Conservation (phyloP, 495 filamentous ascomycete species). For the Penicillium coprophilum region DNA sequence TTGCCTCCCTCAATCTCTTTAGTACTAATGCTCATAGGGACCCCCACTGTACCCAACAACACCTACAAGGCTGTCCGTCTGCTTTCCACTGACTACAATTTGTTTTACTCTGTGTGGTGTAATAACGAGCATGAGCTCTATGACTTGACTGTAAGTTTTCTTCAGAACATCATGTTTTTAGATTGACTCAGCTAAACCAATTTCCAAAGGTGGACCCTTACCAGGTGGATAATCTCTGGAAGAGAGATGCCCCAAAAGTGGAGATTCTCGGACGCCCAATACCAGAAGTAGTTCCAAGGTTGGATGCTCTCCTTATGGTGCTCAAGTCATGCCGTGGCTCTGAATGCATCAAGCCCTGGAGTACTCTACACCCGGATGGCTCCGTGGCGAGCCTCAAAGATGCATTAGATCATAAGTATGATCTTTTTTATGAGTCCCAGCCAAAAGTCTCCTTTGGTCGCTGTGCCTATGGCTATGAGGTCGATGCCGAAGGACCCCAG, state of each 20-base stretch:
- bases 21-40: too few species aligned
- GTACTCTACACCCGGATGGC: constrained; percentile 53
- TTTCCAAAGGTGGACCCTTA: constrained; percentile 53
- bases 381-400: constrained; percentile 36
- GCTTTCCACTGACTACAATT: constrained; percentile 51
- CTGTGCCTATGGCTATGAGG: constrained; percentile 60
- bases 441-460: constrained; percentile 52
- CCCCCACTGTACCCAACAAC: constrained; percentile 42
- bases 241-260: constrained; percentile 8
- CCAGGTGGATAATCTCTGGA: constrained; percentile 58
- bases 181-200: not conserved
- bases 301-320: constrained; percentile 62
- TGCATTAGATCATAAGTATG: constrained; percentile 50
- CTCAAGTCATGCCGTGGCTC: constrained; percentile 61
- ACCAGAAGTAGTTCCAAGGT: constrained; percentile 21
- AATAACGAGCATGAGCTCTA: constrained; percentile 64
- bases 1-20: too few species aligned
- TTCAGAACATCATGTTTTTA: not conserved
- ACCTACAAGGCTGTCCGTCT: constrained; percentile 65
- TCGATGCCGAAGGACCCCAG: constrained; percentile 62
- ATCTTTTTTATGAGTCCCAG: constrained; percentile 57
- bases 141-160: constrained; percentile 51
- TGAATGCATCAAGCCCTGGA: constrained; percentile 60
- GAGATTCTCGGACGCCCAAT: too few species aligned
- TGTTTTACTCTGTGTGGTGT: constrained; percentile 68